Evolutionary conservation across 2,329 filamentous ascomycete species (phyloP), one percentile per base, ranked within the genome.

Genomic region (Colletotrichum abscissum): DNA sequence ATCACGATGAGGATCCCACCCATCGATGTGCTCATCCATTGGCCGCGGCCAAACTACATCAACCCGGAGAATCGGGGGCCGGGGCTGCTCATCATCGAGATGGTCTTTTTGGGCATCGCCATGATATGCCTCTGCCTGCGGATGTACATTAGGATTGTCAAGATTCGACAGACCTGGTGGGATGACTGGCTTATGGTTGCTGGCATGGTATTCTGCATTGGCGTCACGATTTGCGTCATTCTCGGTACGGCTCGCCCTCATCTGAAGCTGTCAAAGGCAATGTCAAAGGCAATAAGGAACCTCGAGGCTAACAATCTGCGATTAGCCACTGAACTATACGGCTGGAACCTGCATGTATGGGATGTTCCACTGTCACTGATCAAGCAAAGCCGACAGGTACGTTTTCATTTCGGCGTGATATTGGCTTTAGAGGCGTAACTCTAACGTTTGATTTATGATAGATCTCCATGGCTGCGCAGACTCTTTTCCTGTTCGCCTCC

Each of bases 181-280:
- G 84, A 86, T 73, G 84, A 85, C 77, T 85, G 81, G 83, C 66
- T 85, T 24, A 85, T 86, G 84, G 74, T 84, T 3, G 79, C 68
- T 38, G 82, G 82, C 8, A 79, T 81, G 74, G 82, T 84, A 9
- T 26, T 5, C 33, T 78, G 79, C 22, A 76, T 78, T 5, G 80
- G 77, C 3, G 80, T 84, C 0, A 82, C 80, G 3, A 67, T 81
- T 5, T 81, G 79, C 57, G 81, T 82, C 11, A 80, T 83, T 60
- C 77, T 84, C 35, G 69, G 64, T 63, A 26, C 4, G 26, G 26
- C 26, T 26, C 26, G 26, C 26, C 26, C 26, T 26, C 26, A 26
- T 5, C 4, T 26, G 26, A 26, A 26, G 26, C 26, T 26, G 26
- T 26, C 1, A 5, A 26, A 26, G 26, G 26, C 1, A 26, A 26